These are phyloP conservation scores for Boletus semigastroideus DNA, from an alignment of 1,284 basidiomycete species.

Conservation along the genomic window DNA sequence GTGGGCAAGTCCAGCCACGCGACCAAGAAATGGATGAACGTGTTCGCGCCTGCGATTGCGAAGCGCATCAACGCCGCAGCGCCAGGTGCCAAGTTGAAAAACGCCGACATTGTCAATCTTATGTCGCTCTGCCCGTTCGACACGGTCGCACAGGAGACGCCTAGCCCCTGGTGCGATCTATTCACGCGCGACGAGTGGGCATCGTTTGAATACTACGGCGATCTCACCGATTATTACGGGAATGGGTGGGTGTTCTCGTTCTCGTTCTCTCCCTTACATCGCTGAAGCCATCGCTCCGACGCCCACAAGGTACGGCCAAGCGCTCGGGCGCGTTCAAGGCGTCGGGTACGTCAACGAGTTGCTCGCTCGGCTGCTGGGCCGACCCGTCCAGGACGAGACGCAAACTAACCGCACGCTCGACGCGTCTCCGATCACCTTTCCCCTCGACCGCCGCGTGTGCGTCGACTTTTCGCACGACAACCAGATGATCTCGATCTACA, in stretches of 20 bases:
- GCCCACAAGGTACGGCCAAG: conserved; percentile 57
- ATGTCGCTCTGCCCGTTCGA: conserved; percentile 81
- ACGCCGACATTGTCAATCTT: conserved; percentile 58
- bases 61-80: conserved; percentile 61
- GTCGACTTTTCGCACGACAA: conserved; percentile 84
- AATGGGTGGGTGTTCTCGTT: conserved; percentile 50
- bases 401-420: conserved; percentile 80
- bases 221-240: conserved; percentile 74
- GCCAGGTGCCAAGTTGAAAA: conserved; percentile 60
- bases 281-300: neutral
- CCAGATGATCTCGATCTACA: conserved; percentile 72
- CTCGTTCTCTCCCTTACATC: neutral
- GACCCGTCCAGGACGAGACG: conserved; percentile 63
- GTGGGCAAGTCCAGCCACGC: conserved; percentile 45
- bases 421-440: conserved; percentile 63
- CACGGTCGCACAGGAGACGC: conserved; percentile 50
- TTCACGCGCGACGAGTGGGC: conserved; percentile 60
- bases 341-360: conserved; percentile 86
- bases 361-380: conserved; percentile 69
- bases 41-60: conserved; percentile 57
- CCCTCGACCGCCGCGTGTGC: conserved; percentile 61
- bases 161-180: conserved; percentile 70
- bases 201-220: conserved; percentile 64
- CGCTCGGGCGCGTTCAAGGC: conserved; percentile 69
- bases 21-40: conserved; percentile 49